Evolutionary conservation across 2,329 filamentous ascomycete genomes (phyloP).

Genomic region (Cladophialophora psammophila): DNA sequence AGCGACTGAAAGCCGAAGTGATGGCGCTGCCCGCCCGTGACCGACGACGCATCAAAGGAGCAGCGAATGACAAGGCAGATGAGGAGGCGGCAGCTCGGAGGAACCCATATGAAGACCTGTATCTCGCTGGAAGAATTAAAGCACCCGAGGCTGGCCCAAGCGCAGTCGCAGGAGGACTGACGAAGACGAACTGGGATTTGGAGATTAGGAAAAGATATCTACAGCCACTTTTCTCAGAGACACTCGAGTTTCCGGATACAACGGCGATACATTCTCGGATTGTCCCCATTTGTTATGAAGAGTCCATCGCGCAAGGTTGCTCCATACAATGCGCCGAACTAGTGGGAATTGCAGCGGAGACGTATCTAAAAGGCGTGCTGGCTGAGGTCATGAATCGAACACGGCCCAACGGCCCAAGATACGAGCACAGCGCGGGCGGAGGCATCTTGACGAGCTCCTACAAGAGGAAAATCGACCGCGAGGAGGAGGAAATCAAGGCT

Average conservation of each 20-base stretch:
- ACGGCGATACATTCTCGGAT: constrained; percentile 66
- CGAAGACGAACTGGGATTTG: constrained; percentile 76
- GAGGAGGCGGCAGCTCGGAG: constrained; percentile 34
- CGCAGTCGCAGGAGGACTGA: constrained; percentile 67
- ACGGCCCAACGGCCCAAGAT: constrained; percentile 61
- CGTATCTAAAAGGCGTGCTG: constrained; percentile 68
- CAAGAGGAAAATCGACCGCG: constrained; percentile 73
- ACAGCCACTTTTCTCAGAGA: constrained; percentile 66
- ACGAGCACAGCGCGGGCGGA: constrained; percentile 68
- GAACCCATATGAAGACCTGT: constrained; percentile 52
- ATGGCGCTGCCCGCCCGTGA: constrained; percentile 69
- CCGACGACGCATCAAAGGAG: constrained; percentile 63
- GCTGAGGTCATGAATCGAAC: constrained; percentile 63
- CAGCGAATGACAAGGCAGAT: constrained; percentile 35
- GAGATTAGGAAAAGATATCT: constrained; percentile 71
- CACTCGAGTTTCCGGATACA: constrained; percentile 67
- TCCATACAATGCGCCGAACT: constrained; percentile 63
- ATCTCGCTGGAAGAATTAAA: constrained; percentile 57
- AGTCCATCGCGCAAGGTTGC: constrained; percentile 64
- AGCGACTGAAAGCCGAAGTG: constrained; percentile 68
- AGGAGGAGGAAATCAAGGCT: constrained; percentile 75
- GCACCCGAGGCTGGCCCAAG: constrained; percentile 62
- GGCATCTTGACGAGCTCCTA: constrained; percentile 84
- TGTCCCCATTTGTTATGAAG: constrained; percentile 71
- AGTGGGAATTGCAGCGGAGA: constrained; percentile 68